A percentile compares a stretch with the other conserved stretches of the same genome.
These are phyloP conservation scores for Annona squamosa DNA, from an alignment of 164 flowering plant genomes.

Conservation along the genomic window DNA sequence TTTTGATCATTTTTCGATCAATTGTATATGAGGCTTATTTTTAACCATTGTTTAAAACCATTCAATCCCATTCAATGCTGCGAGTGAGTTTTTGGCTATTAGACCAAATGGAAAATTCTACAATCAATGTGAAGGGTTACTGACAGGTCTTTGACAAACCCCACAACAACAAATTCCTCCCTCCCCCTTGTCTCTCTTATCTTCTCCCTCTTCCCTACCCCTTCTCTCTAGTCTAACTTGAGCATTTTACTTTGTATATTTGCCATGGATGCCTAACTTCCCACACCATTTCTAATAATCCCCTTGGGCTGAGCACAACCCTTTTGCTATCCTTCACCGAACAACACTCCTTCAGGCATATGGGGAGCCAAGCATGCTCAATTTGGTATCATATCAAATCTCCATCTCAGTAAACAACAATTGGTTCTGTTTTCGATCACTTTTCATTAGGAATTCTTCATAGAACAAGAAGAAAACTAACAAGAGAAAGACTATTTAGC, in stretches of 20 bases:
- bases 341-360: slow-evolving; percentile 79
- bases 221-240: slow-evolving; percentile 26
- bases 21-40: too few relatives aligned
- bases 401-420: slow-evolving; percentile 56
- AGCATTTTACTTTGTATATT: slow-evolving; percentile 20
- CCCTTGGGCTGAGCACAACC: slow-evolving; percentile 6
- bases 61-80: too few relatives aligned
- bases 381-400: slow-evolving; percentile 54
- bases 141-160: too few relatives aligned
- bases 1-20: too few relatives aligned
- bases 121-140: too few relatives aligned
- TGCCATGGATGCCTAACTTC: slow-evolving; percentile 48
- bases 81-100: too few relatives aligned
- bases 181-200: too few relatives aligned
- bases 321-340: slow-evolving; percentile 38
- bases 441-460: slow-evolving; percentile 54
- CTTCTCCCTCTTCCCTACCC: slow-evolving; percentile 8
- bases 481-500: slow-evolving; percentile 36
- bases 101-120: too few relatives aligned
- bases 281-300: slow-evolving; percentile 41
- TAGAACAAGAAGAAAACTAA: slow-evolving; percentile 33
- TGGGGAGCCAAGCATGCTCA: slow-evolving; percentile 99
- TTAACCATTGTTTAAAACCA: too few relatives aligned
- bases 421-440: slow-evolving; percentile 36
- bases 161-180: too few relatives aligned